Evolutionary conservation across 1,139 yeast genomes (phyloP).

Genomic region (Saccharomyces uvarum): DNA sequence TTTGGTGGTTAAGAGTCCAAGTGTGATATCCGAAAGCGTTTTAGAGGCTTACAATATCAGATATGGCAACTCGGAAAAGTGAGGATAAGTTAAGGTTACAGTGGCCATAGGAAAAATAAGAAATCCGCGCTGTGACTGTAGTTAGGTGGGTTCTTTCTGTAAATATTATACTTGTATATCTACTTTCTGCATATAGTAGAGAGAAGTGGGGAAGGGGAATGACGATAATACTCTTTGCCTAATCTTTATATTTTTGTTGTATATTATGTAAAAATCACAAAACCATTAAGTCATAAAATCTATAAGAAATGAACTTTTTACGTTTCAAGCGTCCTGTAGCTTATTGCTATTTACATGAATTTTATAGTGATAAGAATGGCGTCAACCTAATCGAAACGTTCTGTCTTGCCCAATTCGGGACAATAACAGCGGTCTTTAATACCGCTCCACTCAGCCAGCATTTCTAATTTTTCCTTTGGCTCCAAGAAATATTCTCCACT

Average conservation of each 20-base stretch:
- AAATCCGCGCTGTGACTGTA: background rate
- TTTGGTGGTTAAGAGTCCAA: slow-evolving; percentile 81
- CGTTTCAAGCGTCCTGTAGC: background rate
- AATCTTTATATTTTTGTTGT: background rate
- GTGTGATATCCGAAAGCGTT: slow-evolving; percentile 44
- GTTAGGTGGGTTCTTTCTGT: background rate
- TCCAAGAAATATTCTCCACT: slow-evolving; percentile 84
- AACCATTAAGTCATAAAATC: background rate
- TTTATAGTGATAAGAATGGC: background rate
- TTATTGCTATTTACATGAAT: background rate
- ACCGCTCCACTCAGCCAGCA: slow-evolving; percentile 32
- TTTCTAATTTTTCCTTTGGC: slow-evolving; percentile 51
- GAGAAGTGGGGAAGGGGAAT: background rate
- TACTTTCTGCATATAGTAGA: background rate
- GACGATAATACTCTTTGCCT: background rate
- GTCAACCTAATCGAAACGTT: background rate
- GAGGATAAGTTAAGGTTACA: background rate
- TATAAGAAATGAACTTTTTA: background rate
- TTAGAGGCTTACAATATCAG: slow-evolving; percentile 45
- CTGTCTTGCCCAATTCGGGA: slow-evolving; percentile 48
- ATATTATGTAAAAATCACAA: background rate
- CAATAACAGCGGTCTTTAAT: slow-evolving; percentile 38
- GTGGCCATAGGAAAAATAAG: background rate
- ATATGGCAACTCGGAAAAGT: slow-evolving; percentile 2
- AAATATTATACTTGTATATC: background rate